Conservation (phyloP, 768 basidiomycete genomes). For the Panaeolus papilionaceus region DNA sequence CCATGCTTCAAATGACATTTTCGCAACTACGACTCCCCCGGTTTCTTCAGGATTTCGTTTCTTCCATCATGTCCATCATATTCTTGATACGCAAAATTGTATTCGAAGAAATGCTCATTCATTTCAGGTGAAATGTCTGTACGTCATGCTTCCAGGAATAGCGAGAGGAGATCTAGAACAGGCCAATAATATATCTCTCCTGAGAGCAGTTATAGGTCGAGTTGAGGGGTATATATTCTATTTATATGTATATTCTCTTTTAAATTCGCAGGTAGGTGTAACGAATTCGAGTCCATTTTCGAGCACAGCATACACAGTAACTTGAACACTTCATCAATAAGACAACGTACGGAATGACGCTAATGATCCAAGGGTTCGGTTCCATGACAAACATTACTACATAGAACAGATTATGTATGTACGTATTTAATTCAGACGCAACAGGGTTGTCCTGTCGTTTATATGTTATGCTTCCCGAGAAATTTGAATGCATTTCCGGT, state of each 20-base stretch:
- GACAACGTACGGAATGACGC: not conserved
- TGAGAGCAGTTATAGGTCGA: no score
- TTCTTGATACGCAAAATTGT: not conserved
- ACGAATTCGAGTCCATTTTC: no score
- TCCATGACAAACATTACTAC: not conserved
- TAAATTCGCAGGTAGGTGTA: no score
- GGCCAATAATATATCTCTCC: no score
- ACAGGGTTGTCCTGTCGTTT: not conserved
- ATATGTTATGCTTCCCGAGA: not conserved
- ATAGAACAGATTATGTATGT: not conserved
- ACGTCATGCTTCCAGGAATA: no score
- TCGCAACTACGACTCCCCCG: not conserved
- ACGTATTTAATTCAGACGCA: not conserved
- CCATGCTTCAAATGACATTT: not conserved
- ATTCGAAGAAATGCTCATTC: not conserved
- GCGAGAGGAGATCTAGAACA: no score
- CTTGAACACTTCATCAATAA: no score
- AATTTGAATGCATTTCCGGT: not conserved
- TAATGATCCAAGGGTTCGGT: not conserved
- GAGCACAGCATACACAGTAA: no score
- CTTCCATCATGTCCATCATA: not conserved
- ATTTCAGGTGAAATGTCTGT: not conserved
- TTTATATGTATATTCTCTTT: no score
- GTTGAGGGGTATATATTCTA: no score
- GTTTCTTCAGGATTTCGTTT: not conserved